Percentiles rank a stretch among this genome's conserved stretches.
These are phyloP conservation scores for Kokia cookei DNA, from an alignment of 441 rosid species.

Conservation along the genomic window DNA sequence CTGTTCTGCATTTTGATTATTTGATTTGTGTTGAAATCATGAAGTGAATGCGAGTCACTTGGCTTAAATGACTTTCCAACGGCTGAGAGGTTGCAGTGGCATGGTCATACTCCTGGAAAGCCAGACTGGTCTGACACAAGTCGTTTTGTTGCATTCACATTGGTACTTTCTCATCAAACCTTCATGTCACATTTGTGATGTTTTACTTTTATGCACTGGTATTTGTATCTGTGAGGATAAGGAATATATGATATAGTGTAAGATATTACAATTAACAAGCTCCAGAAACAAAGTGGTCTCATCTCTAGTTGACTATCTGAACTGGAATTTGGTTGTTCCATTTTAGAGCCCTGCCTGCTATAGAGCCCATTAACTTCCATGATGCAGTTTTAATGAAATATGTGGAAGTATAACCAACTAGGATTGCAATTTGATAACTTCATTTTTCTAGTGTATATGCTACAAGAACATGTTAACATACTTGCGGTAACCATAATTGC, in stretches of 20 bases:
- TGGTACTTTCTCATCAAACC: conserved; percentile 42
- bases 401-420: not conserved
- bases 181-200: not conserved
- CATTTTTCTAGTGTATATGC: not conserved
- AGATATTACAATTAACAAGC: not conserved
- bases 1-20: conserved; percentile 1
- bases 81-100: conserved; percentile 88
- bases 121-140: conserved; percentile 91
- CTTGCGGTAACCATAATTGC: not conserved
- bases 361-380: not conserved
- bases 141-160: conserved; percentile 85
- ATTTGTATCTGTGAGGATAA: not conserved
- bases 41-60: conserved; percentile 88
- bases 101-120: conserved; percentile 65
- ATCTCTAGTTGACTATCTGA: not conserved
- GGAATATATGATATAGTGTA: not conserved
- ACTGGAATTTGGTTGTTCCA: not conserved
- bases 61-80: conserved; percentile 83
- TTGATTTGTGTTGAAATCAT: conserved; percentile 15
- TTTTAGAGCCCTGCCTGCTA: not conserved
- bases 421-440: not conserved
- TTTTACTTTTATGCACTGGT: not conserved
- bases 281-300: not conserved
- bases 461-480: not conserved
- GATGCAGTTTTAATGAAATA: not conserved